phyloP scores from a whole-genome alignment of 768 basidiomycete species.

The Lyophyllum shimeji region DNA sequence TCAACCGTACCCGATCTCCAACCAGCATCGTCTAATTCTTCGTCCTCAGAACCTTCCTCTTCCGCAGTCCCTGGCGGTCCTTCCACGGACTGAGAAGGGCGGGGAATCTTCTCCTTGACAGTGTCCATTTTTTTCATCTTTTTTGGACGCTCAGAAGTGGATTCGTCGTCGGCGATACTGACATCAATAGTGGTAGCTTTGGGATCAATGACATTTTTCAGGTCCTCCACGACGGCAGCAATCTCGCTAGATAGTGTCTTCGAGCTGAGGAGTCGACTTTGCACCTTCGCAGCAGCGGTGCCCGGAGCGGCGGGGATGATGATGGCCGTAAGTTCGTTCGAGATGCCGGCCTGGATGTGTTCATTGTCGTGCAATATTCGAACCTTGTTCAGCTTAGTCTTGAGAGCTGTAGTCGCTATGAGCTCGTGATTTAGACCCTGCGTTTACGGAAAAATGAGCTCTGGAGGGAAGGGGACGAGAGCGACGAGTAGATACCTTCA shows the following conservation, averaged over 20 bases:
- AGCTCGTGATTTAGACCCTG: constrained; percentile 60
- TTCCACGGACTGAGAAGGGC: constrained; percentile 13
- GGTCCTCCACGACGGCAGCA: constrained; percentile 44
- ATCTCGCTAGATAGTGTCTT: constrained; percentile 69
- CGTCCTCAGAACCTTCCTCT: constrained; percentile 16
- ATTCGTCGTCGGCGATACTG: constrained; percentile 8
- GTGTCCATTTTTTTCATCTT: constrained; percentile 21
- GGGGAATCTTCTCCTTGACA: constrained; percentile 14
- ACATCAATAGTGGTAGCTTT: constrained; percentile 13
- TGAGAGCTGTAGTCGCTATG: constrained; percentile 65
- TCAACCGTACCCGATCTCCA: constrained; percentile 45
- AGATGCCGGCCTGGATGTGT: constrained; percentile 44
- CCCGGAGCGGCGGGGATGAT: constrained; percentile 36
- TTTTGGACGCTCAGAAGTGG: constrained; percentile 18
- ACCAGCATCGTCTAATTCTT: constrained; percentile 30
- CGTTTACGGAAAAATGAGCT: background rate
- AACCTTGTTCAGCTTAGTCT: constrained; percentile 75
- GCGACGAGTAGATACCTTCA: constrained; percentile 55
- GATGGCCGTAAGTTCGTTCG: constrained; percentile 40
- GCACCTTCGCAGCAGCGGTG: constrained; percentile 55
- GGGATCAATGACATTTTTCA: constrained; percentile 45
- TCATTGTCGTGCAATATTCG: constrained; percentile 50
- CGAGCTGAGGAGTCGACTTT: constrained; percentile 73
- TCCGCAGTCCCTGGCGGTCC: constrained; percentile 6
- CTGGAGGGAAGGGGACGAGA: constrained; percentile 4